A percentile compares a stretch with the other conserved stretches of the same genome.
phyloP scores from a whole-genome alignment of 2,329 filamentous ascomycete species.

The Talaromyces sp. region DNA sequence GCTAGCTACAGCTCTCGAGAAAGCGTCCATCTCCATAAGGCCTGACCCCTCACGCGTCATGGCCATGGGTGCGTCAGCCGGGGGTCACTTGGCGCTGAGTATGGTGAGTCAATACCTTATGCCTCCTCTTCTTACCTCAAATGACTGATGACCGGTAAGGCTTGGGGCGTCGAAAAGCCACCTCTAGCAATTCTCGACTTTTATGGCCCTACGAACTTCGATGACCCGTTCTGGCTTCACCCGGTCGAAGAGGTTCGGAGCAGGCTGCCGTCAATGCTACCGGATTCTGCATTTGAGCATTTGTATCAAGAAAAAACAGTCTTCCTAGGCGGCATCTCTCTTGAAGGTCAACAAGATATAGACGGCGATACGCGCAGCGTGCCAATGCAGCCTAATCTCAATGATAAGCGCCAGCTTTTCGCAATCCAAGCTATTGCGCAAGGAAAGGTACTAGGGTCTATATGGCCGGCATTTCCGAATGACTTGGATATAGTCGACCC shows the following conservation, averaged over 20 bases:
- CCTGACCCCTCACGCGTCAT: not conserved
- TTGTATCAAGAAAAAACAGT: not conserved
- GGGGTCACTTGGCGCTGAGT: not conserved
- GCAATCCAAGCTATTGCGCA: conserved; percentile 3
- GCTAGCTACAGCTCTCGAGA: not conserved
- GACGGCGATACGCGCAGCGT: not conserved
- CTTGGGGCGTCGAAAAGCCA: not conserved
- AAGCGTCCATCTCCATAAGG: not conserved
- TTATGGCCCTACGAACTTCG: not conserved
- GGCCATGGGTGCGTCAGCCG: not conserved
- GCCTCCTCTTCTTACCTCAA: not conserved
- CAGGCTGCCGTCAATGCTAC: not conserved
- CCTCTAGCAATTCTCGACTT: not conserved
- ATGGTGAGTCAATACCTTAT: not conserved
- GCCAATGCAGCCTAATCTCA: not conserved
- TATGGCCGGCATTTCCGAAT: conserved; percentile 1
- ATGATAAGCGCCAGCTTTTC: conserved; percentile 5
- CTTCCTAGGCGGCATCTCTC: not conserved
- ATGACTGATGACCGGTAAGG: not conserved
- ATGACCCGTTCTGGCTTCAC: not conserved
- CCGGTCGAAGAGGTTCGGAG: not conserved
- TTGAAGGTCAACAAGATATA: not conserved
- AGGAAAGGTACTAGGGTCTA: not conserved
- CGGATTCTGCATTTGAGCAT: not conserved
- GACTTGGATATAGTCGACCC: not conserved